phyloP scores from a whole-genome alignment of 768 basidiomycete species.

The Leccinum rimulosum region DNA sequence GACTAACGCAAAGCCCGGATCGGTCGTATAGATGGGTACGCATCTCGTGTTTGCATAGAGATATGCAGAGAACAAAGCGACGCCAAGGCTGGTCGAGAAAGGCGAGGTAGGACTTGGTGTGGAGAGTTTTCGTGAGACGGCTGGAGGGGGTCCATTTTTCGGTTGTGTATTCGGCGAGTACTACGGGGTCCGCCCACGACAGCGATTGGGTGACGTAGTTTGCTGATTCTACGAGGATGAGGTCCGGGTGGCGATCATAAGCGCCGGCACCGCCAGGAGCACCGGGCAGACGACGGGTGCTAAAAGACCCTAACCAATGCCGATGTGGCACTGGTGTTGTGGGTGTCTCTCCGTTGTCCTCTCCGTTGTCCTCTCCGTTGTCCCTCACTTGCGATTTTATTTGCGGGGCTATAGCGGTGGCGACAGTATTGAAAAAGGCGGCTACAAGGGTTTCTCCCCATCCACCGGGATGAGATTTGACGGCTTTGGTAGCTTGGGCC shows the following conservation, averaged over 20 bases:
- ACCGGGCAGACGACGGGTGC: neutral
- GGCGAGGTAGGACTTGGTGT: neutral
- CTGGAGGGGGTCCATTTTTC: neutral
- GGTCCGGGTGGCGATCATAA: neutral
- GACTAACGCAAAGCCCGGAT: neutral
- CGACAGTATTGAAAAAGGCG: neutral
- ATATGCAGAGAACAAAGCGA: neutral
- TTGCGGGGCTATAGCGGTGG: neutral
- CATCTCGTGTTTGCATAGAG: neutral
- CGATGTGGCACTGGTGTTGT: neutral
- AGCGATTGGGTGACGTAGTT: neutral
- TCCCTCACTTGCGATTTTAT: neutral
- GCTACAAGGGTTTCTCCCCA: neutral
- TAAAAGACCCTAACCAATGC: neutral
- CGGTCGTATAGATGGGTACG: neutral
- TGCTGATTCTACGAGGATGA: neutral
- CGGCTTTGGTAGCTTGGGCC: neutral
- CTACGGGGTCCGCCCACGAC: neutral
- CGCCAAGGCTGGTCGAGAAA: neutral
- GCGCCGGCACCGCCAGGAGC: neutral
- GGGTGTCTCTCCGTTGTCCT: too few relatives aligned
- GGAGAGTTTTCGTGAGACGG: neutral
- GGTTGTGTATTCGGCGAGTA: neutral
- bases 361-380: too few relatives aligned
- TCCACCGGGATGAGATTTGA: neutral